These are phyloP conservation scores for Noccaea caerulescens DNA, from an alignment of 345 rosid genomes.

Conservation along the genomic window DNA sequence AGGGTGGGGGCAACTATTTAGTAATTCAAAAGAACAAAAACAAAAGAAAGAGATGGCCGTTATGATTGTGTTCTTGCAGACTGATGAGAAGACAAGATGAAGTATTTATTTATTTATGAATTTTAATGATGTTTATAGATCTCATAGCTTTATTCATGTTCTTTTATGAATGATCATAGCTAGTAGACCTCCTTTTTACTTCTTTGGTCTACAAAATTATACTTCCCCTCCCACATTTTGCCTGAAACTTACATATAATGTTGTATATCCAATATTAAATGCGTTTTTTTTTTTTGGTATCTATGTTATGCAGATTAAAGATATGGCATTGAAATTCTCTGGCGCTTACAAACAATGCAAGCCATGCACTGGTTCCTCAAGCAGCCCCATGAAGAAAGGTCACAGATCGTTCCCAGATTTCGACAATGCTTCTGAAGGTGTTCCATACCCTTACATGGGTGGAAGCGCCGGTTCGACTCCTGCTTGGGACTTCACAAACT, in stretches of 20 bases:
- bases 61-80: constrained; percentile 32
- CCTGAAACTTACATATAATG: constrained; percentile 11
- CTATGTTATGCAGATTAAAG: constrained; percentile 72
- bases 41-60: constrained; percentile 12
- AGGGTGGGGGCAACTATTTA: constrained; percentile 29
- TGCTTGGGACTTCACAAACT: constrained; percentile 85
- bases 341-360: constrained; percentile 85
- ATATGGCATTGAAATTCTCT: constrained; percentile 86
- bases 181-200: constrained; percentile 25
- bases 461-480: constrained; percentile 90
- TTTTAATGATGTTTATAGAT: constrained; percentile 26
- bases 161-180: constrained; percentile 25
- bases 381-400: constrained; percentile 69
- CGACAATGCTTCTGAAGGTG: constrained; percentile 78
- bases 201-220: not conserved
- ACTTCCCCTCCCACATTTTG: constrained; percentile 10
- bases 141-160: constrained; percentile 26
- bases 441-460: constrained; percentile 70
- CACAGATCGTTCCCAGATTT: constrained; percentile 66
- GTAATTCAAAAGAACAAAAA: constrained; percentile 22
- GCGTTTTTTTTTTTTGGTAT: not conserved
- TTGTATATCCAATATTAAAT: constrained; percentile 3
- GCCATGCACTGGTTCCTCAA: constrained; percentile 79
- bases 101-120: not conserved
- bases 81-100: constrained; percentile 35